Conservation (phyloP, 2,329 filamentous ascomycete genomes). For the Fusarium sp. region DNA sequence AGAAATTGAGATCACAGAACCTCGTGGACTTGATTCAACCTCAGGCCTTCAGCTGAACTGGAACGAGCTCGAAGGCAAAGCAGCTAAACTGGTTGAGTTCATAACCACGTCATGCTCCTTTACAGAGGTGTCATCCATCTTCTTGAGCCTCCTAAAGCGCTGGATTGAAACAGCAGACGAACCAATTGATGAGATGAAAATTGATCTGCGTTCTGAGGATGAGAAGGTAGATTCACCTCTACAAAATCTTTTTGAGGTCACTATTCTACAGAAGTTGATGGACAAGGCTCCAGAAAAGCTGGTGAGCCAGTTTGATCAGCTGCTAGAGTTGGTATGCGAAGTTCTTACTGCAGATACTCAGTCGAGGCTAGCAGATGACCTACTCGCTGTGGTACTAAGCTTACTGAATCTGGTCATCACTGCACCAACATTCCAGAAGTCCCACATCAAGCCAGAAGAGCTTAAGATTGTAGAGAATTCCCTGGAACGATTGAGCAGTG, state of each 20-base stretch:
- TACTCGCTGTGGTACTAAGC: conserved; percentile 64
- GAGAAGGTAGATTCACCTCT: conserved; percentile 50
- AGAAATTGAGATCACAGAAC: conserved; percentile 59
- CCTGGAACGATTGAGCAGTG: conserved; percentile 53
- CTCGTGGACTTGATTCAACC: conserved; percentile 30
- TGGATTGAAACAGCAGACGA: conserved; percentile 58
- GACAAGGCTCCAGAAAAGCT: conserved; percentile 69
- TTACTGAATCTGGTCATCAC: conserved; percentile 68
- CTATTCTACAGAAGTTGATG: conserved; percentile 72
- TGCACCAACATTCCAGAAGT: conserved; percentile 62
- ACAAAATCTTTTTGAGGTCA: conserved; percentile 62
- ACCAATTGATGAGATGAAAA: conserved; percentile 40
- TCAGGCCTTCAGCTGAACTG: conserved; percentile 47
- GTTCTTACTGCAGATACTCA: conserved; percentile 60
- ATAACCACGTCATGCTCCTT: conserved; percentile 60
- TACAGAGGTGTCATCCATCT: conserved; percentile 66
- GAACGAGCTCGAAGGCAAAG: conserved; percentile 57
- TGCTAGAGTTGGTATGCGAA: conserved; percentile 69
- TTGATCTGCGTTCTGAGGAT: conserved; percentile 43
- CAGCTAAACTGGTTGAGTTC: conserved; percentile 57
- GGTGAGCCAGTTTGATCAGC: conserved; percentile 68
- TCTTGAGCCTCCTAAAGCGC: conserved; percentile 64
- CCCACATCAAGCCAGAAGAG: conserved; percentile 52
- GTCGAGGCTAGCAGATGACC: conserved; percentile 55
- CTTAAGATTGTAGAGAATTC: conserved; percentile 58